Percentiles rank a stretch among this genome's conserved stretches.
phyloP scores from a whole-genome alignment of 805 yeast genomes.

The Kodamaea restingae region DNA sequence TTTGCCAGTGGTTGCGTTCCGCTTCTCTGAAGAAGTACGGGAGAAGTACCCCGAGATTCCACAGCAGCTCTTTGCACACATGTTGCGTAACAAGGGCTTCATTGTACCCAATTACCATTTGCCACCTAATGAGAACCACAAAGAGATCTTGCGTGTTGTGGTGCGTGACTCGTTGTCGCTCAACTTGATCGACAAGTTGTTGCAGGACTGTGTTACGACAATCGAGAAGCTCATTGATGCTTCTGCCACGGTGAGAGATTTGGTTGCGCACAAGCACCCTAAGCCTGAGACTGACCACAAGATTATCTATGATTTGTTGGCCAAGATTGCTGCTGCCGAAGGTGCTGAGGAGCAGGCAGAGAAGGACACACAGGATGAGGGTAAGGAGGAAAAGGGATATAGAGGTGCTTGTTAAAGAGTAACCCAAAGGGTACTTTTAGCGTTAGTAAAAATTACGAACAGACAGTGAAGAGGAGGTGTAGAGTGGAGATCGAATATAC shows the following conservation, averaged over 20 bases:
- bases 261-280: conserved; percentile 15
- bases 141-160: conserved; percentile 80
- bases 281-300: conserved; percentile 24
- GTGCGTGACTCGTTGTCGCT: conserved; percentile 67
- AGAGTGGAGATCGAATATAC: too few species aligned
- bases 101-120: conserved; percentile 79
- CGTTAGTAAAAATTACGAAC: too few species aligned
- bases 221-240: conserved; percentile 52
- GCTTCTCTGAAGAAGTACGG: conserved; percentile 56
- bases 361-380: not conserved
- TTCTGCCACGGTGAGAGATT: conserved; percentile 35
- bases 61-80: conserved; percentile 66
- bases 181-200: conserved; percentile 31
- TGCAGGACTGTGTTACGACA: conserved; percentile 54
- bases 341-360: conserved; percentile 20
- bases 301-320: conserved; percentile 46
- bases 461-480: too few species aligned
- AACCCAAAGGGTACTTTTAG: too few species aligned
- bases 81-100: conserved; percentile 50
- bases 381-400: conserved; percentile 27
- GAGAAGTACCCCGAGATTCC: conserved; percentile 73
- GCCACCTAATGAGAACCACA: conserved; percentile 54
- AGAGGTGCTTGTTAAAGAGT: conserved; percentile 33
- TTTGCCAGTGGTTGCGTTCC: conserved; percentile 86
- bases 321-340: conserved; percentile 55